Base-by-base conservation (phyloP, 2,329 filamentous ascomycete genomes). In the Thermoascus crustaceus region DNA sequence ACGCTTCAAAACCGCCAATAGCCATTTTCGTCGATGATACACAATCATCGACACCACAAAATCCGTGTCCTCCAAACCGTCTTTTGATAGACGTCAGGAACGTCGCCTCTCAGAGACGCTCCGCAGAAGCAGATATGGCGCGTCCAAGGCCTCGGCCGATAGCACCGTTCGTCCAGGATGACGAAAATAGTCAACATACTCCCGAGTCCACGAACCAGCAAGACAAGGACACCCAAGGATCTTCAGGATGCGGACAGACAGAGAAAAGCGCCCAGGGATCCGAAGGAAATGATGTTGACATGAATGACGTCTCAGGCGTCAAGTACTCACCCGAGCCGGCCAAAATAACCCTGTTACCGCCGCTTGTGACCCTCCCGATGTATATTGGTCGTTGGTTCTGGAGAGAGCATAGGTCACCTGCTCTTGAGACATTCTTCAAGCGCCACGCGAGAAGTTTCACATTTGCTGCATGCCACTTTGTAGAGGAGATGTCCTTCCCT, bases 361-460 rank as follows among this genome's bases (percentile, higher is more conserved):
- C 50, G 3, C 38, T 57, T 7, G 41, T 34, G 6, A 54, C 44
- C 6, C 39, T 57, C 16, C 54, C 55, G 2, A 43, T 57, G 7
- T 58, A 50, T 34, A 43, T 50, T 32, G 37, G 35, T 14, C 38
- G 35, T 10, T 35, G 31, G 25, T 35, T 40, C 8, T 39, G n/a
- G n/a, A n/a, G n/a, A n/a, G n/a, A n/a, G n/a, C n/a, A n/a, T n/a
- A n/a, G n/a, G n/a, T n/a, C n/a, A n/a, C n/a, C n/a, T n/a, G n/a
- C n/a, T n/a, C n/a, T n/a, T n/a, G 16, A 31, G 26, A 8, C 13
- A 11, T n/a, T 27, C 11, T 37, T 39, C 22, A 31, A 33, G 2
- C 17, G 21, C 6, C 20, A 26, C 13, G 17, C 33, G 9, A 40
- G 39, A 9, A 39, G 40, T 16, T 39, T 44, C 20, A 44, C 34